Evolutionary conservation across 495 filamentous ascomycete species (phyloP).

Genomic region (Wilcoxina mikolae): DNA sequence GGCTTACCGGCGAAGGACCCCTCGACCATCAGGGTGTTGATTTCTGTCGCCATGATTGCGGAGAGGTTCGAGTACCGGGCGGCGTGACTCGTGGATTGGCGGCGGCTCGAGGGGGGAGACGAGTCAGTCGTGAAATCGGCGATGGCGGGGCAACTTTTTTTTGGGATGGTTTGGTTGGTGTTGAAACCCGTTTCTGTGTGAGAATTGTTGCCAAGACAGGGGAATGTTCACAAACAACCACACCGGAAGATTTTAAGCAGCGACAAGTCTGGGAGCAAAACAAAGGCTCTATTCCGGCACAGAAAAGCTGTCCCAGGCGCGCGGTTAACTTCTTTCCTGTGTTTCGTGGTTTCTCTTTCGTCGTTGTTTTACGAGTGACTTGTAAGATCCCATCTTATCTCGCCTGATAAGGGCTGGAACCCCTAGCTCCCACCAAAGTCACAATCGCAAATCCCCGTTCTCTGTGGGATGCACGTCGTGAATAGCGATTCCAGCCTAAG

Average conservation of each 20-base stretch:
- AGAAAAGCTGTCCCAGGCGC: no score
- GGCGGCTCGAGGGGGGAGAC: constrained; percentile 1
- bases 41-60: constrained; percentile 25
- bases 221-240: not conserved
- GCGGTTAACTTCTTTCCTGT: not conserved
- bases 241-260: no score
- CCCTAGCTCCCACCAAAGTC: not conserved
- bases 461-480: not conserved
- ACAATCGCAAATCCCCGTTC: not conserved
- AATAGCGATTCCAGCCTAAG: not conserved
- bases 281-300: not conserved
- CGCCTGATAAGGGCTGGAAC: constrained; percentile 1
- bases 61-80: not conserved
- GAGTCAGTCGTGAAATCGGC: not conserved
- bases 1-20: constrained; percentile 27
- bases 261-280: not conserved
- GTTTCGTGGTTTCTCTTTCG: not conserved
- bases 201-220: not conserved
- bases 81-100: constrained; percentile 5
- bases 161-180: not conserved
- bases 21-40: constrained; percentile 28
- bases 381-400: constrained; percentile 3
- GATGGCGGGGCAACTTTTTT: constrained; percentile 6
- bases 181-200: constrained; percentile 3
- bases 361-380: not conserved